Base-by-base conservation (phyloP, 2,329 filamentous ascomycete genomes). In the Cercospora sp. region DNA sequence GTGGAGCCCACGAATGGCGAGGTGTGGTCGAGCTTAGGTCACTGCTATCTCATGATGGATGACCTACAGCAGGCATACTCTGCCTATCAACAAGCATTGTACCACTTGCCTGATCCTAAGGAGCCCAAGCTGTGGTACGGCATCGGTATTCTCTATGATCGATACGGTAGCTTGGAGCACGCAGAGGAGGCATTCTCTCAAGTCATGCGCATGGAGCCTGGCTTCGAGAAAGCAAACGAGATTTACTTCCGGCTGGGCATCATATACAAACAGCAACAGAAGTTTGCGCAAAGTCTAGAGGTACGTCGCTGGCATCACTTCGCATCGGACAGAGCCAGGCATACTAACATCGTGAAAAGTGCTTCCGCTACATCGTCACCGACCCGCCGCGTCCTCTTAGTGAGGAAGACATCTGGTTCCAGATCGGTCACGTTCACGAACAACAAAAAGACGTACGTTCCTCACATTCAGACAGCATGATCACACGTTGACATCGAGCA, bases 241-340 rank as follows among this genome's bases (percentile, higher is more conserved):
- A 98, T 99, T 64, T 99, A 98, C 80, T 99, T 99, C 82, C 89
- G 95, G 30, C 87, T 99, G 8, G 95, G 95, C n/a, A 99, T 99
- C 83, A 98, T 99, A 73, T 98, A 98, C 84, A 99, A 99, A 80
- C 94, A 98, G 77, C 95, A 98, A 79, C 90, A 94, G 70, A 98
- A 98, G 80, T 99, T 94, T 79, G 85, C 85, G 63, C 91, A 96
- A 78, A 97, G 94, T 84, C 85, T 98, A 57, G 95, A 98, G 82
- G 94, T 97, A 84, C 64, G 62, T n/a, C 13, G 3, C 5, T n/a
- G 12, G 34, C 18, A 13, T 16, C 12, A 10, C 30, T 37, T 13
- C 12, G 26, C 34, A 8, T 16, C 26, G n/a, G 9, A n/a, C 45
- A 6, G 12, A 28, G 26, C 13, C 62, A n/a, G 60, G 16, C 32